These are phyloP conservation scores for Panellus pusillus DNA, from an alignment of 768 basidiomycete genomes.

Conservation along the genomic window DNA sequence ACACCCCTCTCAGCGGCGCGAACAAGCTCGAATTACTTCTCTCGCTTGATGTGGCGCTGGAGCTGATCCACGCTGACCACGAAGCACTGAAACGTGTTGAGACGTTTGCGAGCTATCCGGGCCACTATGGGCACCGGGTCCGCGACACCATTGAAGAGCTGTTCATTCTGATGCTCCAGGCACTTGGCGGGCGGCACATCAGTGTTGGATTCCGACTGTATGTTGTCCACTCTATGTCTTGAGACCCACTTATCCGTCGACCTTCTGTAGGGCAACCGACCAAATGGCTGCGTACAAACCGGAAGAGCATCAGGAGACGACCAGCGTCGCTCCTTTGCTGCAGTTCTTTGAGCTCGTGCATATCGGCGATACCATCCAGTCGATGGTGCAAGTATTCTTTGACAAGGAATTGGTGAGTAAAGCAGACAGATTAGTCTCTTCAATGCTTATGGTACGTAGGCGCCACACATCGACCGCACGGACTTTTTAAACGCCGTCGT, in stretches of 20 bases:
- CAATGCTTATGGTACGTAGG: slow-evolving; percentile 39
- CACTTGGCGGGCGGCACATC: slow-evolving; percentile 77
- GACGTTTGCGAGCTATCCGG: slow-evolving; percentile 85
- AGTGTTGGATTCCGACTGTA: slow-evolving; percentile 75
- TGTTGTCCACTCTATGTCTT: slow-evolving; percentile 17
- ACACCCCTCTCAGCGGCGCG: slow-evolving; percentile 9
- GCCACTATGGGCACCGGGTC: slow-evolving; percentile 83
- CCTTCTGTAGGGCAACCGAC: slow-evolving; percentile 66
- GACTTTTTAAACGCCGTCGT: slow-evolving; percentile 94
- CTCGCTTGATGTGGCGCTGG: slow-evolving; percentile 87
- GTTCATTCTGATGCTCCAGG: slow-evolving; percentile 81
- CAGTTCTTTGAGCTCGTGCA: slow-evolving; percentile 99
- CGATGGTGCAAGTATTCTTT: slow-evolving; percentile 97
- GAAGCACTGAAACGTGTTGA: slow-evolving; percentile 91
- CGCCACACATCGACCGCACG: slow-evolving; percentile 85
- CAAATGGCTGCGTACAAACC: slow-evolving; percentile 92
- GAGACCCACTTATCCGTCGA: neutral
- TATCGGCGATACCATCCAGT: slow-evolving; percentile 95
- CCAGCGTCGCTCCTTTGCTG: slow-evolving; percentile 85
- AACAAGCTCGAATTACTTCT: slow-evolving; percentile 79
- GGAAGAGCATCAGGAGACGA: slow-evolving; percentile 77
- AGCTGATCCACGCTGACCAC: slow-evolving; percentile 90
- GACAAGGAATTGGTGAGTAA: slow-evolving; percentile 85
- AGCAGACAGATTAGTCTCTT: neutral
- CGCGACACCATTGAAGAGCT: slow-evolving; percentile 92